Conservation (phyloP, 371 early-diverging fungal genomes). For the Cokeromyces recurvatus region DNA sequence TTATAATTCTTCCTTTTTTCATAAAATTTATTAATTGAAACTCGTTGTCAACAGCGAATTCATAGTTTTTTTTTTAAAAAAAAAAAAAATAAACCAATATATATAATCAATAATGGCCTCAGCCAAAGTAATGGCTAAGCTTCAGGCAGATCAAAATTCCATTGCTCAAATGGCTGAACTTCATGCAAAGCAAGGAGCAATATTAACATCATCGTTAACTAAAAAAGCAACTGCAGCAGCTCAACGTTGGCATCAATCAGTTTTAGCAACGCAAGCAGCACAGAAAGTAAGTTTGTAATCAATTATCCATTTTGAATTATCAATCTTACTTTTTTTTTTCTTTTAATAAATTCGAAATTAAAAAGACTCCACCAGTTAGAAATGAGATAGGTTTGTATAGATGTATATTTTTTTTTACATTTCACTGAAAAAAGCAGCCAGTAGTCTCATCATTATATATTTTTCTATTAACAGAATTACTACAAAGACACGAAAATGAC, state of each 20-base stretch:
- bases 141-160: slow-evolving; percentile 35
- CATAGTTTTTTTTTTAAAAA: too few species aligned
- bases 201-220: slow-evolving; percentile 4
- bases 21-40: too few species aligned
- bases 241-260: slow-evolving; percentile 11
- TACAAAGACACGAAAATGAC: slow-evolving; percentile 37
- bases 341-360: too few species aligned
- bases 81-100: neutral
- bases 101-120: slow-evolving; percentile 25
- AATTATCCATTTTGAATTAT: neutral
- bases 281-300: slow-evolving; percentile 2
- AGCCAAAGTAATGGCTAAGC: slow-evolving; percentile 38
- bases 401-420: too few species aligned
- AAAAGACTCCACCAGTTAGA: slow-evolving; percentile 11
- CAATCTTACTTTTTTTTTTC: neutral
- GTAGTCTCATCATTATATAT: neutral
- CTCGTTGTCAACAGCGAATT: too few species aligned
- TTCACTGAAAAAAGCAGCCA: too few species aligned
- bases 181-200: slow-evolving; percentile 40
- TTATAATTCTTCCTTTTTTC: too few species aligned
- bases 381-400: slow-evolving; percentile 13
- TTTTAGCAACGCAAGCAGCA: slow-evolving; percentile 1
- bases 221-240: slow-evolving; percentile 1
- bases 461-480: slow-evolving; percentile 22
- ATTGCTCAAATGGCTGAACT: slow-evolving; percentile 39